These are phyloP conservation scores for Ophiostoma pallidulum DNA, from an alignment of 2,329 filamentous ascomycete genomes.

Conservation along the genomic window DNA sequence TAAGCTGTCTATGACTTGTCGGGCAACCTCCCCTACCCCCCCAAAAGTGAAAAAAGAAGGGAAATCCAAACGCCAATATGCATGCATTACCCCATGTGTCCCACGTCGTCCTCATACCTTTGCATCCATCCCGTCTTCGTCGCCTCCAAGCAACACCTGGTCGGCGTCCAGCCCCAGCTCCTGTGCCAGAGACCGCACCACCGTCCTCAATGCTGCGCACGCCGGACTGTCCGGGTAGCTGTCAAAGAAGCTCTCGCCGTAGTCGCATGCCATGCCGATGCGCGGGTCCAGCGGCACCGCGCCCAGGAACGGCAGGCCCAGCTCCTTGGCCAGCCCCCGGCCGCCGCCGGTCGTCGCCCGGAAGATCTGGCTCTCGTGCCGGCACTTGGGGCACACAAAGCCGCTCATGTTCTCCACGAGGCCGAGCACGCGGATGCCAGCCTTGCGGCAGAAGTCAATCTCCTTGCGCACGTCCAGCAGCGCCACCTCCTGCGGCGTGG, in stretches of 20 bases:
- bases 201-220: slow-evolving; percentile 67
- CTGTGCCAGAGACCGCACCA: slow-evolving; percentile 63
- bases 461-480: slow-evolving; percentile 92
- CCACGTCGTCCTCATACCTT: background rate
- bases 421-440: slow-evolving; percentile 77
- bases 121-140: background rate
- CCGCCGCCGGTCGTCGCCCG: slow-evolving; percentile 84
- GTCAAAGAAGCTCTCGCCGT: slow-evolving; percentile 94
- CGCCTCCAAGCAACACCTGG: slow-evolving; percentile 33
- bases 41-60: no score
- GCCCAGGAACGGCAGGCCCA: slow-evolving; percentile 80
- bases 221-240: slow-evolving; percentile 89
- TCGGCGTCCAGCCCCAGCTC: slow-evolving; percentile 56
- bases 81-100: no score
- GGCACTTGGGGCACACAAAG: slow-evolving; percentile 92
- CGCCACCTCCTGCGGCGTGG: slow-evolving; percentile 89
- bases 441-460: slow-evolving; percentile 95
- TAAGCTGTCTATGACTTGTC: no score
- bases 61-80: no score
- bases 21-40: no score
- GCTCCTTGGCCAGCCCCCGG: slow-evolving; percentile 68
- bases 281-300: slow-evolving; percentile 84
- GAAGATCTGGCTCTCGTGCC: slow-evolving; percentile 76
- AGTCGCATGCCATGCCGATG: slow-evolving; percentile 94
- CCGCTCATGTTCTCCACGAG: slow-evolving; percentile 97